Percentiles rank a stretch among this genome's conserved stretches.
These are phyloP conservation scores for Solanum habrochaites DNA, from an alignment of 257 asterid genomes.

Conservation along the genomic window DNA sequence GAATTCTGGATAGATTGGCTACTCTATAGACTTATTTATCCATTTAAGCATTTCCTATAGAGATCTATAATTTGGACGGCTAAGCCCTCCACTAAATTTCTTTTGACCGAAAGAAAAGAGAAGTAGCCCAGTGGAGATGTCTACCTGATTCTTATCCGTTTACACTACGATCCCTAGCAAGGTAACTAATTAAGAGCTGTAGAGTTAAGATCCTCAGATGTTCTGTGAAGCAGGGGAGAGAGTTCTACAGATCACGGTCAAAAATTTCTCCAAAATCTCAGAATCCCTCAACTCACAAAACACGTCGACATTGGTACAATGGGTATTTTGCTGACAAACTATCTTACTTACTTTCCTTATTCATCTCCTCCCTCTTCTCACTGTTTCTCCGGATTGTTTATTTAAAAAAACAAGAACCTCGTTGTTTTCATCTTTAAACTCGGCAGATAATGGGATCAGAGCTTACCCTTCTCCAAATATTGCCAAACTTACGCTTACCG, in stretches of 20 bases:
- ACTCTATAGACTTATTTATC: background rate
- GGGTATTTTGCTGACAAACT: background rate
- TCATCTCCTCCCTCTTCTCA: background rate
- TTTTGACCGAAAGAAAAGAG: background rate
- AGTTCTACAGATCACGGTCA: background rate
- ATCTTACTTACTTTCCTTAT: background rate
- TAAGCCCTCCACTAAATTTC: background rate
- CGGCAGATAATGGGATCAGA: background rate
- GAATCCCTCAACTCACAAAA: background rate
- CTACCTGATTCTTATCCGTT: background rate
- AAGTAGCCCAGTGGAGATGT: background rate
- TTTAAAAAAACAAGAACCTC: background rate
- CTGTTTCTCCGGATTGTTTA: background rate
- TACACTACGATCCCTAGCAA: background rate
- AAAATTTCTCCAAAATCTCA: background rate
- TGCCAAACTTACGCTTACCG: background rate
- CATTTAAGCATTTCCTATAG: background rate
- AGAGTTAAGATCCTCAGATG: background rate
- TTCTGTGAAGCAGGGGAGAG: background rate
- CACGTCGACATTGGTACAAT: background rate
- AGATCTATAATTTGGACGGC: background rate
- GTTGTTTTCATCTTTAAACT: background rate
- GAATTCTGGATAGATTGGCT: background rate
- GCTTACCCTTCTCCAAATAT: background rate
- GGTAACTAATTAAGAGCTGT: background rate